Conservation (phyloP, 2,329 filamentous ascomycete genomes). For the Emydomyces testavorans region DNA sequence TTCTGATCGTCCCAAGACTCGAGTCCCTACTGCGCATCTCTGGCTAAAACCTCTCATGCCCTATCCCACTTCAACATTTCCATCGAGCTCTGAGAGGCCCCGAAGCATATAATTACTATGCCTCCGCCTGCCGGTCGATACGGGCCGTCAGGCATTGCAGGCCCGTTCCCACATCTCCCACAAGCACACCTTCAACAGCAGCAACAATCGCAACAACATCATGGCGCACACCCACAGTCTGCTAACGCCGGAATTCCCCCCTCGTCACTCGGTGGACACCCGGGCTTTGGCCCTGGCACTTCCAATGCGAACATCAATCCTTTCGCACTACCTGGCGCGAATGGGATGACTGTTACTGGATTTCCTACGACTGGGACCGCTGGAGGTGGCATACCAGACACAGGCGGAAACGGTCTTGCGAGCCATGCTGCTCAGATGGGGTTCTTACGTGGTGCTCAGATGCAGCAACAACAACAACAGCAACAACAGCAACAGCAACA, state of each 20-base stretch:
- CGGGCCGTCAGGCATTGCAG: constrained; percentile 46
- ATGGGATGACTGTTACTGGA: constrained; percentile 49
- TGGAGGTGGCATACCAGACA: constrained; percentile 38
- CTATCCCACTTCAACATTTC: constrained; percentile 14
- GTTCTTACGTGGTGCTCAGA: constrained; percentile 62
- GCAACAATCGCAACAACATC: constrained; percentile 39
- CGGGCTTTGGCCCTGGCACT: constrained; percentile 53
- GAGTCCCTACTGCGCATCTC: constrained; percentile 14
- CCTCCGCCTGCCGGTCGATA: constrained; percentile 49
- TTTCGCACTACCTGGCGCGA: constrained; percentile 45
- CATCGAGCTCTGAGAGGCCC: constrained; percentile 15
- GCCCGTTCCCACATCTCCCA: constrained; percentile 49
- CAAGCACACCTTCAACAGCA: constrained; percentile 39
- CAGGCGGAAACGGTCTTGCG: constrained; percentile 57
- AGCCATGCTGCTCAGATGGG: constrained; percentile 82
- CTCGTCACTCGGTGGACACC: constrained; percentile 53
- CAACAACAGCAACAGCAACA: constrained; percentile 48
- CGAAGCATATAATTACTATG: constrained; percentile 34
- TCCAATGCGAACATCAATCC: constrained; percentile 57
- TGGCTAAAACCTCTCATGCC: constrained; percentile 17
- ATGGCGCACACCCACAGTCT: constrained; percentile 33
- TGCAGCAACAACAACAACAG: constrained; percentile 47
- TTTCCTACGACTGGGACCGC: constrained; percentile 44
- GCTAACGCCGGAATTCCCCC: constrained; percentile 41
- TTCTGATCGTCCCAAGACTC: no score